Conservation (phyloP, 1,284 basidiomycete species). For the Ceratobasidium sp. region DNA sequence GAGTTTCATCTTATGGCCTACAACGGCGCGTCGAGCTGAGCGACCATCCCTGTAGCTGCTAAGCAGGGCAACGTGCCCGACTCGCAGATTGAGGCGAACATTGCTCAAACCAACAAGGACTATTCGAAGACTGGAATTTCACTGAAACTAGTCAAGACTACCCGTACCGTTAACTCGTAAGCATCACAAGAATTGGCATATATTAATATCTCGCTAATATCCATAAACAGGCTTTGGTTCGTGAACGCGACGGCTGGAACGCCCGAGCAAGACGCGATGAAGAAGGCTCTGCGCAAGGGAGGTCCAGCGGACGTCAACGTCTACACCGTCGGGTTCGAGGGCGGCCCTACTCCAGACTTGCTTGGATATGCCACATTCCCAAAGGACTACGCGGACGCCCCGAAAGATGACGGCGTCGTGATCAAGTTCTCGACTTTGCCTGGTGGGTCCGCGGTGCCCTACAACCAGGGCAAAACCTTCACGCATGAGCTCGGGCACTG, state of each 20-base stretch:
- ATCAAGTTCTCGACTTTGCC: constrained; percentile 27
- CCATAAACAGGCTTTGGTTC: constrained; percentile 19
- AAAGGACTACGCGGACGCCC: not conserved
- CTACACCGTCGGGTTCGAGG: constrained; percentile 33
- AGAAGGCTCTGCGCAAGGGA: constrained; percentile 26
- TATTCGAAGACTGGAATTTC: constrained; percentile 23
- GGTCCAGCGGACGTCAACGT: constrained; percentile 36
- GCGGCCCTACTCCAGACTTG: not conserved
- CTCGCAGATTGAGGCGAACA: constrained; percentile 7
- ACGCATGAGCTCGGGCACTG: constrained; percentile 35
- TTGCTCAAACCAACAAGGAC: constrained; percentile 24
- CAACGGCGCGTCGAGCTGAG: not conserved
- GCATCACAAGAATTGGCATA: not conserved
- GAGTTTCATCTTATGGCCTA: not conserved
- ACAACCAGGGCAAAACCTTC: constrained; percentile 33
- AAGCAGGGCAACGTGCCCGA: constrained; percentile 19
- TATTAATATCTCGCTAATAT: not conserved
- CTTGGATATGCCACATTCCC: constrained; percentile 37
- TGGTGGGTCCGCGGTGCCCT: constrained; percentile 5
- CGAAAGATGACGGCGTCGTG: constrained; percentile 25
- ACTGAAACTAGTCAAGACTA: constrained; percentile 10
- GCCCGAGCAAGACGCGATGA: constrained; percentile 23
- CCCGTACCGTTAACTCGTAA: not conserved
- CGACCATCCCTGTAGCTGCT: not conserved
- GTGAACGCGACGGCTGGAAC: constrained; percentile 10